A percentile compares a stretch with the other conserved stretches of the same genome.
Conservation (phyloP, 805 yeast genomes). For the Wickerhamomyces silvicola region DNA sequence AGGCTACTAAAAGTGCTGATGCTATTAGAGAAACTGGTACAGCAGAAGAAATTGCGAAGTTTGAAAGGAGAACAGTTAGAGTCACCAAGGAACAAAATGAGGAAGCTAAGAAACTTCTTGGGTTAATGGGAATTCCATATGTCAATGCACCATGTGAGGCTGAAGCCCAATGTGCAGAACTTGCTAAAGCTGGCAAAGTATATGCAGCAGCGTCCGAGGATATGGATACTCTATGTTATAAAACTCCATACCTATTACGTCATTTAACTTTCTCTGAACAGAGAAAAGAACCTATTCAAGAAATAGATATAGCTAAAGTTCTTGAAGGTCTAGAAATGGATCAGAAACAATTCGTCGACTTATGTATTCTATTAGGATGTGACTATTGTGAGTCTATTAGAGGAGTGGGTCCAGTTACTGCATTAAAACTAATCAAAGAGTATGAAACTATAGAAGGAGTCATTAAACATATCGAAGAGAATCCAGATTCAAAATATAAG, state of each 20-base stretch:
- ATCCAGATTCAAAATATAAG: conserved; percentile 57
- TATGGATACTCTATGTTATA: conserved; percentile 96
- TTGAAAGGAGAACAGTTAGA: conserved; percentile 81
- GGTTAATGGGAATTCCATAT: conserved; percentile 91
- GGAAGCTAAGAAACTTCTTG: conserved; percentile 77
- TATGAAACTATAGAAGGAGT: conserved; percentile 77
- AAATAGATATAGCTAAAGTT: conserved; percentile 61
- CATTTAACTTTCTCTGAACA: conserved; percentile 94
- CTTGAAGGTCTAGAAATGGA: conserved; percentile 75
- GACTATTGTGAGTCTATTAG: conserved; percentile 94
- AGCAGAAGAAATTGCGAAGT: conserved; percentile 65
- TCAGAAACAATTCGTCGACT: conserved; percentile 70
- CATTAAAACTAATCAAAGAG: conserved; percentile 79
- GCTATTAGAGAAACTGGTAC: conserved; percentile 77
- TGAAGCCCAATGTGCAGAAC: conserved; percentile 95
- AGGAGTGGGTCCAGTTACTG: conserved; percentile 96
- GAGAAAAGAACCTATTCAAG: conserved; percentile 86
- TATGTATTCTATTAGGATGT: conserved; percentile 91
- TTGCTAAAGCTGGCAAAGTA: conserved; percentile 85
- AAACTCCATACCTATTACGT: conserved; percentile 75
- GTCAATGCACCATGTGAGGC: conserved; percentile 97
- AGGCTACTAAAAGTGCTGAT: conserved; percentile 70
- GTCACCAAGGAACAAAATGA: conserved; percentile 90
- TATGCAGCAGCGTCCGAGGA: conserved; percentile 98
- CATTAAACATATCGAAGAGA: conserved; percentile 49